Conservation (phyloP, 306 rosid species). For the Vigna mungo region DNA sequence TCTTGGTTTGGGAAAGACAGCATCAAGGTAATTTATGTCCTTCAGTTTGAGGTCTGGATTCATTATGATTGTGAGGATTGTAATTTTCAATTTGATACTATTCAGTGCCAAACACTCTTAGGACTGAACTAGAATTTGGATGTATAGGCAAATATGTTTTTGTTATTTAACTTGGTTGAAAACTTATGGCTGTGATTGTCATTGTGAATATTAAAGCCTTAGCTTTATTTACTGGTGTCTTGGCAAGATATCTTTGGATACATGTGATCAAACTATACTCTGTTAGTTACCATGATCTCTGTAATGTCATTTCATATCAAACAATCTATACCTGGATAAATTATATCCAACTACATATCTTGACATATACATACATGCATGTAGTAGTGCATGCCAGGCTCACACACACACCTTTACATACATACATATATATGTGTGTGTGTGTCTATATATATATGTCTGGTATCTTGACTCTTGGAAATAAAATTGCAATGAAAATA, state of each 20-base stretch:
- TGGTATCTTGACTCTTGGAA: too few relatives aligned
- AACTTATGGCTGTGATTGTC: not conserved
- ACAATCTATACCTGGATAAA: not conserved
- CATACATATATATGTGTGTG: too few relatives aligned
- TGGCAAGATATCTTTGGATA: not conserved
- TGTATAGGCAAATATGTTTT: not conserved
- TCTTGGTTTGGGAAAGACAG: conserved; percentile 97
- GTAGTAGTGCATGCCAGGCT: too few relatives aligned
- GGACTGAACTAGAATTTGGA: not conserved
- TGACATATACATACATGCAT: too few relatives aligned
- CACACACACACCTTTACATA: too few relatives aligned
- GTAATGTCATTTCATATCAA: not conserved
- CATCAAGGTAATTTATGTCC: conserved; percentile 65
- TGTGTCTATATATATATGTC: too few relatives aligned
- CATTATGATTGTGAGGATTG: not conserved
- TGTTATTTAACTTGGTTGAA: not conserved
- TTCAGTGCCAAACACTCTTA: not conserved
- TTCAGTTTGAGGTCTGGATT: conserved; percentile 45
- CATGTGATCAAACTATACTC: conserved; percentile 16
- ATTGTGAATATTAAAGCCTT: conserved; percentile 2
- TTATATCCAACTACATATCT: not conserved
- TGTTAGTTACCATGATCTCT: not conserved
- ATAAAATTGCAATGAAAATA: too few relatives aligned
- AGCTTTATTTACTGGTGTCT: not conserved
- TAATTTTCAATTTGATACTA: not conserved